phyloP scores from a whole-genome alignment of 2,329 filamentous ascomycete genomes.

The Claviceps fusiformis region DNA sequence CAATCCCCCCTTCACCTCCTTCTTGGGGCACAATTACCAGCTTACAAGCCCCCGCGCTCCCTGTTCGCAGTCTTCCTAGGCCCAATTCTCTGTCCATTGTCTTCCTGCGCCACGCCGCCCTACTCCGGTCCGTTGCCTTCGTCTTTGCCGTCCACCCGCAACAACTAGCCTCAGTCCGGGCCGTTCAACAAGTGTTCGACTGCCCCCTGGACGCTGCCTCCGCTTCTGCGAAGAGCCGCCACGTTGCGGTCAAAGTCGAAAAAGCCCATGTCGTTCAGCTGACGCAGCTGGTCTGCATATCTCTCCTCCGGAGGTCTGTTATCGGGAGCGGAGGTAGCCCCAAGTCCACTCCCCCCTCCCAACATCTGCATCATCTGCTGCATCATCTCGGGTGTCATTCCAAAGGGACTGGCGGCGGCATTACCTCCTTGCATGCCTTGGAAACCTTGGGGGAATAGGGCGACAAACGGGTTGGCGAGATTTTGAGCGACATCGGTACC shows the following conservation, averaged over 20 bases:
- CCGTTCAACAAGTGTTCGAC: conserved; percentile 55
- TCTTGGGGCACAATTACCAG: neutral
- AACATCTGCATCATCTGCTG: conserved; percentile 41
- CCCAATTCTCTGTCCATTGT: neutral
- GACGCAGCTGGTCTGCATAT: conserved; percentile 77
- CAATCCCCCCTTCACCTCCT: neutral
- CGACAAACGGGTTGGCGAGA: conserved; percentile 52
- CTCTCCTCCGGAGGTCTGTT: conserved; percentile 85
- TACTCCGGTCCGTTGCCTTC: neutral
- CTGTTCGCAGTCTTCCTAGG: neutral
- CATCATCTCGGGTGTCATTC: conserved; percentile 40
- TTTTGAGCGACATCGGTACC: conserved; percentile 16
- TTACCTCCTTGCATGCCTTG: conserved; percentile 11
- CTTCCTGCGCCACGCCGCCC: neutral
- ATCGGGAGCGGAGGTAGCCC: conserved; percentile 50
- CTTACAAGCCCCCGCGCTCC: neutral
- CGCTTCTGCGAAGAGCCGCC: conserved; percentile 71
- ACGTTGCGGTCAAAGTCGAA: conserved; percentile 93
- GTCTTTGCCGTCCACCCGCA: too few relatives aligned
- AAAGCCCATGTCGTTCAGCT: conserved; percentile 98
- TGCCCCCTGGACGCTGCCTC: conserved; percentile 87
- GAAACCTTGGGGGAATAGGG: conserved; percentile 36
- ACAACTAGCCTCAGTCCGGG: conserved; percentile 7
- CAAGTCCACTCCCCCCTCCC: conserved; percentile 15
- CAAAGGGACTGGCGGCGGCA: conserved; percentile 27